Conservation (phyloP, 176 grass and related monocot genomes). For the Coix lacrymajobi region DNA sequence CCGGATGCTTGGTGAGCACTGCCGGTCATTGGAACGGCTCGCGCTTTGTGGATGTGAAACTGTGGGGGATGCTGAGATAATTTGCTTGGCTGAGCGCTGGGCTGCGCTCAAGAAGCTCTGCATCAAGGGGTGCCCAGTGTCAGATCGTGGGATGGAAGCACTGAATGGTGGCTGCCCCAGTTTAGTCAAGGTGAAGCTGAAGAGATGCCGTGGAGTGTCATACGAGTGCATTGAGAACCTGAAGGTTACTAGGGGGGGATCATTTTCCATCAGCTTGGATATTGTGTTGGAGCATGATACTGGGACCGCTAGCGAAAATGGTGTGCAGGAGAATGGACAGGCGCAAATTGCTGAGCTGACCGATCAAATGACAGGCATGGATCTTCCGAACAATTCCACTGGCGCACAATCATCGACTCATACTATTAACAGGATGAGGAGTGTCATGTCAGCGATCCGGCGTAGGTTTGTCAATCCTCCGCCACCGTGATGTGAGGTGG, state of each 20-base stretch:
- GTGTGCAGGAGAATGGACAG: conserved; percentile 32
- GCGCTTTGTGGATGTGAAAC: conserved; percentile 85
- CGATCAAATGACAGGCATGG: conserved; percentile 35
- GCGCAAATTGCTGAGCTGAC: conserved; percentile 30
- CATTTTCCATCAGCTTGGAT: conserved; percentile 58
- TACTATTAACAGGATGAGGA: conserved; percentile 45
- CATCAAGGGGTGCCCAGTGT: conserved; percentile 93
- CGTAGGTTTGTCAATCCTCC: conserved; percentile 53
- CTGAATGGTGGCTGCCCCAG: conserved; percentile 72
- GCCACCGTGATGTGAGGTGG: conserved; percentile 30
- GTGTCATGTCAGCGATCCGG: conserved; percentile 35
- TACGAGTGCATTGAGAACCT: conserved; percentile 56
- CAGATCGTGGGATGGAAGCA: conserved; percentile 78
- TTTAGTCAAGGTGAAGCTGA: conserved; percentile 93
- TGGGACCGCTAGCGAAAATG: conserved; percentile 37
- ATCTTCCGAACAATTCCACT: conserved; percentile 25
- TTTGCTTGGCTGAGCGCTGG: conserved; percentile 82
- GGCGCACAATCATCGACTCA: conserved; percentile 31
- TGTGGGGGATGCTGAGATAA: conserved; percentile 79
- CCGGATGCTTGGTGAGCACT: conserved; percentile 63
- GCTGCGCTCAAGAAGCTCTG: conserved; percentile 85
- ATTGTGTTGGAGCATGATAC: conserved; percentile 47
- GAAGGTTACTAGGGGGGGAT: conserved; percentile 43
- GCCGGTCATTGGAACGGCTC: conserved; percentile 72
- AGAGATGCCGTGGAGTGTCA: conserved; percentile 77